These are phyloP conservation scores for Danielia oregonensis DNA, from an alignment of 805 yeast species.

Conservation along the genomic window DNA sequence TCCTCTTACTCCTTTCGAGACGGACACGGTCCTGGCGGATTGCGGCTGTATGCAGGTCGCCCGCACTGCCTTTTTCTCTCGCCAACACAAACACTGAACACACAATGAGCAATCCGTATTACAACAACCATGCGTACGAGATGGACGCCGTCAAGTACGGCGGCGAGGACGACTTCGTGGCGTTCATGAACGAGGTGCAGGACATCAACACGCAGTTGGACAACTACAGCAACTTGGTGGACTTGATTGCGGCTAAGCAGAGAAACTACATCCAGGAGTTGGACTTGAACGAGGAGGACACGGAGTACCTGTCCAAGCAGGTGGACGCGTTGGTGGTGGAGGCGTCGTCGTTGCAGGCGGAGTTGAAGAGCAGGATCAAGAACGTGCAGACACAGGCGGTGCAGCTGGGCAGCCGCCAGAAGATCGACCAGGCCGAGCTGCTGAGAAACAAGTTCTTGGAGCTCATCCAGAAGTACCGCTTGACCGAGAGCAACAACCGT, in stretches of 20 bases:
- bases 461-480: slow-evolving; percentile 81
- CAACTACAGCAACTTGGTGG: slow-evolving; percentile 66
- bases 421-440: slow-evolving; percentile 87
- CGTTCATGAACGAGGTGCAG: slow-evolving; percentile 60
- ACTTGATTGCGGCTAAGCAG: slow-evolving; percentile 68
- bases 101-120: slow-evolving; percentile 36
- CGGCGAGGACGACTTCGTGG: slow-evolving; percentile 52
- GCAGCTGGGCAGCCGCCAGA: slow-evolving; percentile 60
- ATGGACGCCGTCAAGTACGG: slow-evolving; percentile 17
- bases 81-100: background rate
- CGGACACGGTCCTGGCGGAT: no score
- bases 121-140: slow-evolving; percentile 12
- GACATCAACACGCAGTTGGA: slow-evolving; percentile 64
- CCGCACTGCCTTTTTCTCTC: no score
- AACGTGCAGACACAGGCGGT: slow-evolving; percentile 67
- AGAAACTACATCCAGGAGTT: slow-evolving; percentile 68
- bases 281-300: slow-evolving; percentile 55
- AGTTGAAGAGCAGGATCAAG: slow-evolving; percentile 74
- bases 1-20: no score
- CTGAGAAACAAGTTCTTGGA: slow-evolving; percentile 80
- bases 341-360: slow-evolving; percentile 71
- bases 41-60: no score
- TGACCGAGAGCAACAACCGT: slow-evolving; percentile 81
- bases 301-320: slow-evolving; percentile 65
- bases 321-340: slow-evolving; percentile 75